Percentiles rank a stretch among this genome's conserved stretches.
Conservation (phyloP, 345 rosid genomes). For the Rhizophora apiculata region DNA sequence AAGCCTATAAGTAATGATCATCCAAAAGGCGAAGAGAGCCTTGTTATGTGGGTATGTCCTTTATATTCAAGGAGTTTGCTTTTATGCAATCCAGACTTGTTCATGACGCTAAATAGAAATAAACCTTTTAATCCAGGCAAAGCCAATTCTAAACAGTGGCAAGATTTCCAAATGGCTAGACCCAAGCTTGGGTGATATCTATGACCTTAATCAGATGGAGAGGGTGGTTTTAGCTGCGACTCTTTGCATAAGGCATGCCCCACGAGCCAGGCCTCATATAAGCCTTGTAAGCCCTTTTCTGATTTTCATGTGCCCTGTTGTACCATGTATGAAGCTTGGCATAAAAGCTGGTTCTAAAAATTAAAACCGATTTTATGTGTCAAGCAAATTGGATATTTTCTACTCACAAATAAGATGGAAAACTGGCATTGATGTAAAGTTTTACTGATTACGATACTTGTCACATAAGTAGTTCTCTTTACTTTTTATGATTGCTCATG, state of each 20-base stretch:
- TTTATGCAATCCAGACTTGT: not conserved
- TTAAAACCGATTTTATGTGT: not conserved
- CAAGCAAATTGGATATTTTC: not conserved
- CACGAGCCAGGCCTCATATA: conserved; percentile 30
- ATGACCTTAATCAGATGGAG: conserved; percentile 28
- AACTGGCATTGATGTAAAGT: not conserved
- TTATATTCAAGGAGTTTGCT: not conserved
- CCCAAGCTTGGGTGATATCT: conserved; percentile 25
- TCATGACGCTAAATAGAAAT: conserved; percentile 2
- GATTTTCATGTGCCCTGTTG: not conserved
- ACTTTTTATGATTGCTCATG: not conserved
- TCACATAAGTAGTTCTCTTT: too few relatives aligned
- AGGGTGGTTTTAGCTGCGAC: conserved; percentile 34
- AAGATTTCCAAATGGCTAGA: conserved; percentile 26
- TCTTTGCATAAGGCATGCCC: conserved; percentile 23
- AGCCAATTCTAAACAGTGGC: conserved; percentile 24
- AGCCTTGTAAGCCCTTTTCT: conserved; percentile 20
- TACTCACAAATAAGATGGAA: not conserved
- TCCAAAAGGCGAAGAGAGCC: conserved; percentile 34
- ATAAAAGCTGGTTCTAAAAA: not conserved
- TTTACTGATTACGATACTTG: not conserved
- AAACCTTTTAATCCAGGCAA: conserved; percentile 23
- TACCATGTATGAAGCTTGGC: not conserved
- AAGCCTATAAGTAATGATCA: conserved; percentile 31
- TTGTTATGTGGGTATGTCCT: conserved; percentile 32